phyloP scores from a whole-genome alignment of 805 yeast species.

The Candida verbasci region DNA sequence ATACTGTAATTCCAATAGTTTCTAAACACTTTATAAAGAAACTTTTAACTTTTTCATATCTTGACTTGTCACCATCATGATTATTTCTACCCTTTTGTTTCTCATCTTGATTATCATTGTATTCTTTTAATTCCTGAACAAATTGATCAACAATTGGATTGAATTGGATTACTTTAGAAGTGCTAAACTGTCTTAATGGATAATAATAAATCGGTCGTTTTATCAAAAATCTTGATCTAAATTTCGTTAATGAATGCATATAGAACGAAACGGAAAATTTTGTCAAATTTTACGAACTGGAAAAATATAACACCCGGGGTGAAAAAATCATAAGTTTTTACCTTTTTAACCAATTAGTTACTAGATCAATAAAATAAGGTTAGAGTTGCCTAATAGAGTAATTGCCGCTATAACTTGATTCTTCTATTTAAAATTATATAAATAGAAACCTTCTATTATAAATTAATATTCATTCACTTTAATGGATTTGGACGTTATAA shows the following conservation, averaged over 20 bases:
- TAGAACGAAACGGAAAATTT: too few species aligned
- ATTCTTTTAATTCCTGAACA: conserved; percentile 11
- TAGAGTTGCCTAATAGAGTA: too few species aligned
- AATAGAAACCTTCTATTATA: too few species aligned
- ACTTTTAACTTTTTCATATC: conserved; percentile 15
- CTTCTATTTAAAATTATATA: too few species aligned
- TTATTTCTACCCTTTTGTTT: conserved; percentile 7
- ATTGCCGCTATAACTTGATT: too few species aligned
- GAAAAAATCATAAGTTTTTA: too few species aligned
- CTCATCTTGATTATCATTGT: conserved; percentile 4
- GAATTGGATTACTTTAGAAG: not conserved
- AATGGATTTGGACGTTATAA: too few species aligned
- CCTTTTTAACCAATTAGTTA: too few species aligned
- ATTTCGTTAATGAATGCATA: not conserved
- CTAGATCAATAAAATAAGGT: too few species aligned
- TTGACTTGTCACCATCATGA: conserved; percentile 13
- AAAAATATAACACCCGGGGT: too few species aligned
- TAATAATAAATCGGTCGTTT: conserved; percentile 1
- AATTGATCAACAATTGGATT: conserved; percentile 10
- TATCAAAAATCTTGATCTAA: not conserved
- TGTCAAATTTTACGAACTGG: too few species aligned
- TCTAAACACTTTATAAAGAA: conserved; percentile 49
- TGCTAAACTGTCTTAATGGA: not conserved
- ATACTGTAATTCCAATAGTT: conserved; percentile 66
- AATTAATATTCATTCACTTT: too few species aligned